A percentile compares a stretch with the other conserved stretches of the same genome.
Evolutionary conservation across 495 filamentous ascomycete genomes (phyloP).

Genomic region (Trichoderma reesei): DNA sequence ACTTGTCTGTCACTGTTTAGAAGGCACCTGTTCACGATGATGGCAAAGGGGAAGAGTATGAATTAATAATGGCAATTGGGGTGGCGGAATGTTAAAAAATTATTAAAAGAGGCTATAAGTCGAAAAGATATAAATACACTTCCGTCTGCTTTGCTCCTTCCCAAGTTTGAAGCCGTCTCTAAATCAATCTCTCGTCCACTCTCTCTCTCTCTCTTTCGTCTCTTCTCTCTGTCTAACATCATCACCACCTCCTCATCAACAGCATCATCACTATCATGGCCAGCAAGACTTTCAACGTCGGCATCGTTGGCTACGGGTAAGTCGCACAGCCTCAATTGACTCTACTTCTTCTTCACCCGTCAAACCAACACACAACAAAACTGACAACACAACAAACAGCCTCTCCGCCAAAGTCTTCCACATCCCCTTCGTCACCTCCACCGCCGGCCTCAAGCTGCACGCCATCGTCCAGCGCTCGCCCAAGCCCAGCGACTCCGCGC

Average conservation of each 20-base stretch:
- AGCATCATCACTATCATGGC: conserved; percentile 15
- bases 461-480: conserved; percentile 65
- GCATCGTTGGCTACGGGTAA: conserved; percentile 47
- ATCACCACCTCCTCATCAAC: not conserved
- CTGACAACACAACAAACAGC: conserved; percentile 25
- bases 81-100: too few species aligned
- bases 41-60: not conserved
- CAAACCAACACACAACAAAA: not conserved
- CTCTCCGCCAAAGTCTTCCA: conserved; percentile 84
- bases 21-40: not conserved
- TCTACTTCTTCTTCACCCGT: not conserved
- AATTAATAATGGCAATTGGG: too few species aligned
- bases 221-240: not conserved
- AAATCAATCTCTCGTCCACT: too few species aligned
- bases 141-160: not conserved
- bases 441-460: conserved; percentile 58
- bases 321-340: conserved; percentile 8
- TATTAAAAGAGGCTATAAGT: not conserved
- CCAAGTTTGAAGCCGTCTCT: not conserved
- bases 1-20: not conserved
- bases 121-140: not conserved
- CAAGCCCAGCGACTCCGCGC: conserved; percentile 45
- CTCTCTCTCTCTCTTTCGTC: too few species aligned
- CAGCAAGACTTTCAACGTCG: conserved; percentile 38
- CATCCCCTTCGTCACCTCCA: conserved; percentile 69